These are phyloP conservation scores for Cercospora beticola DNA, from an alignment of 2,329 filamentous ascomycete species.

Conservation along the genomic window DNA sequence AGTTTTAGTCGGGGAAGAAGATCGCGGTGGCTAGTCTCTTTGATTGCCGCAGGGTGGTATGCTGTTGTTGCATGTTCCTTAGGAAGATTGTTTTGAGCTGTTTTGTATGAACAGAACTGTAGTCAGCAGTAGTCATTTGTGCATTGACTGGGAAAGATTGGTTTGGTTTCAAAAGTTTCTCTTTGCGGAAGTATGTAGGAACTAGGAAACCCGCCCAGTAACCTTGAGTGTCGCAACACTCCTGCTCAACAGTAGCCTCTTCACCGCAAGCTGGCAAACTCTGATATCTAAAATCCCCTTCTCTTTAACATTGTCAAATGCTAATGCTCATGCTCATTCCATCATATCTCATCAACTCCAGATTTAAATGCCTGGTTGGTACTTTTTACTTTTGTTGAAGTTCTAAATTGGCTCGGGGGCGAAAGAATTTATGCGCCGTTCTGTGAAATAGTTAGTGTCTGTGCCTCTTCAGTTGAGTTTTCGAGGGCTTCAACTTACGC, in stretches of 20 bases:
- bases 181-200: constrained; percentile 2
- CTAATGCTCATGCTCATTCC: background rate
- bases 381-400: background rate
- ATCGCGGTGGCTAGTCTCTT: background rate
- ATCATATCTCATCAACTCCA: constrained; percentile 5
- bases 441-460: background rate
- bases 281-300: background rate
- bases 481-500: background rate
- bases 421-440: constrained; percentile 5
- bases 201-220: background rate
- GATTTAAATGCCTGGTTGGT: background rate
- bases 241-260: background rate
- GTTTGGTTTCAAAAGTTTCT: background rate
- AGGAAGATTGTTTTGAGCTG: background rate
- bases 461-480: no score
- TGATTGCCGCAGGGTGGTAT: background rate
- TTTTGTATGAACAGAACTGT: background rate
- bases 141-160: background rate
- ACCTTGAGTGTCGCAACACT: background rate
- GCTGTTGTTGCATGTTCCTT: background rate
- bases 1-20: background rate
- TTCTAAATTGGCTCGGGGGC: background rate
- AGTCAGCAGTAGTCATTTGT: no score
- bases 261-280: background rate
- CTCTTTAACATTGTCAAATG: background rate